Base-by-base conservation (phyloP, 2,329 filamentous ascomycete species). In the Colletotrichum karsti region DNA sequence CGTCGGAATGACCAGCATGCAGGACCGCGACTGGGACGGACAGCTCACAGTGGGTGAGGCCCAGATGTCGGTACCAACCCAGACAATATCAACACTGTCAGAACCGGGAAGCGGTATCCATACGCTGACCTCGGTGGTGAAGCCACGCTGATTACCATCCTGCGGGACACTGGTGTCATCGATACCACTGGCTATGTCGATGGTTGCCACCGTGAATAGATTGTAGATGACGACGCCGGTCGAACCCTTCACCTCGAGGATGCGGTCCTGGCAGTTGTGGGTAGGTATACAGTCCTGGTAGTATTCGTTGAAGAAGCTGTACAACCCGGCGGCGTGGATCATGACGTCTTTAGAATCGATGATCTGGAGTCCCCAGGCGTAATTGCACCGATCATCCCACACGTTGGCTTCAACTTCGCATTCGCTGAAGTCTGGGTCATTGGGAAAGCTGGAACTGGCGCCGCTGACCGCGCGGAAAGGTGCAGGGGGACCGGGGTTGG, bases 241-340 rank as follows among this genome's bases (percentile, higher is more conserved):
- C 15, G 63, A 73, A 54, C 72, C 55, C 46, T 73, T 63, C 0
- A 64, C 54, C 5, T 74, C 56, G 13, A 75, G 58, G 28, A 65
- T 20, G 33, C 61, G 69, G 5, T 65, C 33, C 18, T 77, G 76
- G 44, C 76, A 78, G 48, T 71, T 41, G 18, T 74, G 51, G 0
- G 54, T 57, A n/a, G n/a, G 8, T 30, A 51, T 33, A 58, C 75
- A 77, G 5, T 39, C 63, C 50, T 77, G 74, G n/a, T 70, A 54
- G 53, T 77, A 76, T 26, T 60, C 28, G 3, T 65, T 48, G 63
- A 75, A 77, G 68, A 71, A 77, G 0, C 72, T 74, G 65, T 78
- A 78, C 13, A 77, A 46, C 2, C 76, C 75, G 1, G 76, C 72
- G 67, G n/a, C 73, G 69, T 2, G 78, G 37, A 42, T 42, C 39